Conservation (phyloP, 257 asterid genomes). For the Jaltomata sinuosa region DNA sequence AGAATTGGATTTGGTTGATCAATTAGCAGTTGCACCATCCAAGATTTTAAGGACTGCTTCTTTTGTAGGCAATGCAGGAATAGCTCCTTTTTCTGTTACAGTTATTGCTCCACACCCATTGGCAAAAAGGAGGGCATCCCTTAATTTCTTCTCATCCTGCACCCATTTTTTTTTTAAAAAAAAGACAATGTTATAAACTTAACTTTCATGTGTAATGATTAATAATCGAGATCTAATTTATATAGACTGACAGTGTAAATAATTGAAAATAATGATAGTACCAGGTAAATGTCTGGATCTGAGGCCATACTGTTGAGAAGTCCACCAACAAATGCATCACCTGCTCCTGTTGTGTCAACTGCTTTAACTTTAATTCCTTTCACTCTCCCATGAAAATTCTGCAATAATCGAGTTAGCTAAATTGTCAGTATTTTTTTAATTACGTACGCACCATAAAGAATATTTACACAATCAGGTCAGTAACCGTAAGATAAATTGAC, state of each 20-base stretch:
- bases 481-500: not conserved
- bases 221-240: not conserved
- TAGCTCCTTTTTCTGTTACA: constrained; percentile 26
- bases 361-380: constrained; percentile 15
- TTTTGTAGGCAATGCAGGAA: constrained; percentile 44
- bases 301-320: constrained; percentile 50
- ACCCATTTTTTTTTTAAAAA: too few species aligned
- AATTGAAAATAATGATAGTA: not conserved
- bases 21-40: constrained; percentile 13
- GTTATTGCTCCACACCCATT: constrained; percentile 1
- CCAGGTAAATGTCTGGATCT: constrained; percentile 49
- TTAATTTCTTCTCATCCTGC: not conserved
- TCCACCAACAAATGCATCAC: constrained; percentile 91
- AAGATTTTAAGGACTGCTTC: constrained; percentile 20
- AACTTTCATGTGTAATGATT: not conserved
- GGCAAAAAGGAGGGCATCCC: not conserved
- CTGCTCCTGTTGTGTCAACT: constrained; percentile 52
- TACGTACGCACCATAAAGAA: not conserved
- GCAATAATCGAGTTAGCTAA: not conserved
- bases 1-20: too few species aligned
- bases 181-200: not conserved
- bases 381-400: constrained; percentile 27
- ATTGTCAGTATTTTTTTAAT: not conserved
- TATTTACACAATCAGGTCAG: not conserved
- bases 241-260: not conserved